phyloP scores from a whole-genome alignment of 2,329 filamentous ascomycete species.

The Claviceps purpurea region DNA sequence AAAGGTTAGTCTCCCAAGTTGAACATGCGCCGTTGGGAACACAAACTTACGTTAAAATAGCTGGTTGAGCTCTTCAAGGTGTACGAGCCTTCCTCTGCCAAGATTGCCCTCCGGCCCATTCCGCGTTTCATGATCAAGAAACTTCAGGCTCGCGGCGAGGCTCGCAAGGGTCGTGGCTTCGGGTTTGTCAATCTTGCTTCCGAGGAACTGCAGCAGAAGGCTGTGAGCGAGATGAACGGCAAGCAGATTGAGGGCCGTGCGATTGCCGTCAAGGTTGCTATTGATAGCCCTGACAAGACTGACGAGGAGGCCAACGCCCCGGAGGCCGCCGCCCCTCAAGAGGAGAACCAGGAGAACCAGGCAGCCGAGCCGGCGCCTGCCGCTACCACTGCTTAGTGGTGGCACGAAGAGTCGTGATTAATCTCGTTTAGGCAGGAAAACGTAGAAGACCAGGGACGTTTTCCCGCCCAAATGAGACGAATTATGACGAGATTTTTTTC shows the following conservation, averaged over 20 bases:
- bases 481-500: constrained; percentile 23
- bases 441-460: constrained; percentile 13
- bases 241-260: constrained; percentile 98
- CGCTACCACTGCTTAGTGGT: constrained; percentile 18
- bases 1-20: constrained; percentile 49
- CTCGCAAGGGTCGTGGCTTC: constrained; percentile 97
- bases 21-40: background rate
- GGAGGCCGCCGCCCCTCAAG: constrained; percentile 52
- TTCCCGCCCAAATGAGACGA: constrained; percentile 18
- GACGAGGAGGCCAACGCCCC: constrained; percentile 62
- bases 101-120: constrained; percentile 96
- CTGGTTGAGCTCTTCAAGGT: constrained; percentile 93
- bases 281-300: constrained; percentile 96
- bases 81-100: constrained; percentile 87
- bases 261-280: constrained; percentile 99
- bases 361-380: constrained; percentile 20
- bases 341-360: constrained; percentile 31
- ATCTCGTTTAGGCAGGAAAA: no score
- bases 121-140: constrained; percentile 99
- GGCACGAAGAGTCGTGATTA: no score
- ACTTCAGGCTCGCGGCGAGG: constrained; percentile 93
- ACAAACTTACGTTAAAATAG: constrained; percentile 31
- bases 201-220: constrained; percentile 95
- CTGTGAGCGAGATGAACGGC: constrained; percentile 95
- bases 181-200: constrained; percentile 93